Evolutionary conservation across 768 basidiomycete species (phyloP).

Genomic region (Pulveroboletus sp.): DNA sequence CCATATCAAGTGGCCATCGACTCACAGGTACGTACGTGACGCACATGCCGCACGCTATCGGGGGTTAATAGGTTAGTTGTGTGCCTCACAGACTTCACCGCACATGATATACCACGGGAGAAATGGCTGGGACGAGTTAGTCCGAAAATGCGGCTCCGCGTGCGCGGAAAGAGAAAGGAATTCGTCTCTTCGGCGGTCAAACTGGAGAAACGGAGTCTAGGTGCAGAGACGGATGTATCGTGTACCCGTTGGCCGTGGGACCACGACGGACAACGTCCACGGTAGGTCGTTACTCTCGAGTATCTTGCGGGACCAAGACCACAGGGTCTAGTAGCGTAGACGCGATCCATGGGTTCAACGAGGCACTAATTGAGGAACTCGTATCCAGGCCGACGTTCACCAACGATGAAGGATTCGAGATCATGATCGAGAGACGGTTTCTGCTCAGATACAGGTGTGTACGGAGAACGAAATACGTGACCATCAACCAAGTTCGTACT

Average conservation of each 20-base stretch:
- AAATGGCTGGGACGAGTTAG: constrained; percentile 15
- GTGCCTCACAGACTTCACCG: constrained; percentile 18
- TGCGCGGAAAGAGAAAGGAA: constrained; percentile 4
- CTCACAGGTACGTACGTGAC: constrained; percentile 15
- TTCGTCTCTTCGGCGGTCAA: constrained; percentile 18
- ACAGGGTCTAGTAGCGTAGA: too few species aligned
- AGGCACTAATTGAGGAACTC: neutral
- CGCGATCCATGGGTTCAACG: neutral
- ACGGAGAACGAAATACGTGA: constrained; percentile 19
- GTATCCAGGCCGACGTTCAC: constrained; percentile 12
- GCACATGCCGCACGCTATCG: neutral
- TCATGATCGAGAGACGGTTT: constrained; percentile 19
- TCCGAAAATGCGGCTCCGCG: constrained; percentile 24
- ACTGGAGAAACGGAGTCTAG: constrained; percentile 1
- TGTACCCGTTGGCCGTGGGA: constrained; percentile 15
- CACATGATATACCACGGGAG: constrained; percentile 19
- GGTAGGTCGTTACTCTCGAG: constrained; percentile 9
- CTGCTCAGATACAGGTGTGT: constrained; percentile 23
- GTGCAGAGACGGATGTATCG: neutral
- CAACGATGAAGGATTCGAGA: constrained; percentile 17
- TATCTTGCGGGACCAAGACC: too few species aligned
- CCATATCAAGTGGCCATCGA: constrained; percentile 8
- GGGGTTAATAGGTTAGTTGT: too few species aligned
- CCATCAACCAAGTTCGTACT: constrained; percentile 24
- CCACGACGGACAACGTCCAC: constrained; percentile 4